phyloP scores from a whole-genome alignment of 345 rosid species.

The Populus ilicifolia region DNA sequence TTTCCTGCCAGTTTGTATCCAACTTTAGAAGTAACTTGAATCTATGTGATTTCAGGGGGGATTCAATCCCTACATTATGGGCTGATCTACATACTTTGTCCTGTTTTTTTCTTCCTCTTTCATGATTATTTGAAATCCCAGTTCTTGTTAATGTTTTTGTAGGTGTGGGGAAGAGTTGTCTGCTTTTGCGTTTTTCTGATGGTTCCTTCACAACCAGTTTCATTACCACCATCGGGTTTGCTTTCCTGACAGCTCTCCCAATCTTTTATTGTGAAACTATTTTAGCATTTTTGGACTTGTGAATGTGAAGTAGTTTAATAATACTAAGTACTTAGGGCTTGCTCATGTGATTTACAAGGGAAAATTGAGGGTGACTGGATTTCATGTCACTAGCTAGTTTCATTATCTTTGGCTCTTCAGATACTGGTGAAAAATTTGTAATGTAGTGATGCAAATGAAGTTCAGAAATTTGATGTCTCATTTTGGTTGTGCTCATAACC shows the following conservation, averaged over 20 bases:
- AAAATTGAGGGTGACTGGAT: not conserved
- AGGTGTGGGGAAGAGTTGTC: slow-evolving; percentile 95
- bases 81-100: not conserved
- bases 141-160: slow-evolving; percentile 18
- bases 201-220: slow-evolving; percentile 90
- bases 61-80: not conserved
- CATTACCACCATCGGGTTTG: slow-evolving; percentile 84
- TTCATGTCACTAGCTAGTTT: not conserved
- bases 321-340: not conserved
- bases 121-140: not conserved
- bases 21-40: not conserved
- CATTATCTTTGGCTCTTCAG: not conserved
- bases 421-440: not conserved
- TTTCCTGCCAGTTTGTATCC: not conserved
- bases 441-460: not conserved
- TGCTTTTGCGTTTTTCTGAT: slow-evolving; percentile 82
- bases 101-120: not conserved
- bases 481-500: not conserved
- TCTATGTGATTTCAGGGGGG: not conserved
- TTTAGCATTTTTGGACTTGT: not conserved
- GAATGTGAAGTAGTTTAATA: not conserved
- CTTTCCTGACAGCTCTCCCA: slow-evolving; percentile 6
- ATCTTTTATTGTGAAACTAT: not conserved
- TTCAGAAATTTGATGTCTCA: not conserved
- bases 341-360: not conserved